Conservation (phyloP, 2,329 filamentous ascomycete genomes). For the Colletotrichum aenigma region DNA sequence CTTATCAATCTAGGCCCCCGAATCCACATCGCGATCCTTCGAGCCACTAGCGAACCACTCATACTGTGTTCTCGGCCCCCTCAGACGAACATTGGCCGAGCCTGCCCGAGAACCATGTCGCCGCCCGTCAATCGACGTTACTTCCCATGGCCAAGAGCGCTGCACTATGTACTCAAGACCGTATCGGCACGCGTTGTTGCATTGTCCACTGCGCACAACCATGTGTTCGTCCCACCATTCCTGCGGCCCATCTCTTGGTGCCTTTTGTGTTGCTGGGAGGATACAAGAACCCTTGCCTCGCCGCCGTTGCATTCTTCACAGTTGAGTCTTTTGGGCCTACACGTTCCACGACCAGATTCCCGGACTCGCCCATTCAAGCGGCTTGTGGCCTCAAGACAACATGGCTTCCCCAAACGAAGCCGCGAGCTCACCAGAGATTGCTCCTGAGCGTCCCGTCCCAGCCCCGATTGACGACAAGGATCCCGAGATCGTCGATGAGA, state of each 20-base stretch:
- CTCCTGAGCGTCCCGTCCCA: not conserved
- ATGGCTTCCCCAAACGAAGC: not conserved
- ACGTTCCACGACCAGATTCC: not conserved
- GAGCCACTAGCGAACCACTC: not conserved
- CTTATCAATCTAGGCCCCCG: constrained; percentile 7
- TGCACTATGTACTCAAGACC: not conserved
- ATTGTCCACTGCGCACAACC: not conserved
- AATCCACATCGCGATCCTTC: constrained; percentile 6
- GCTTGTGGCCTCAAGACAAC: not conserved
- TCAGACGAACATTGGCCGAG: not conserved
- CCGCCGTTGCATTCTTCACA: not conserved
- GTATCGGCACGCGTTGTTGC: not conserved
- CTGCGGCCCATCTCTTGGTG: not conserved
- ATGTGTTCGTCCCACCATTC: not conserved
- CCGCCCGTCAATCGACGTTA: not conserved
- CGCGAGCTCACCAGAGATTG: not conserved
- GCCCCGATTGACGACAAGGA: not conserved
- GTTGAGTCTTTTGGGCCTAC: not conserved
- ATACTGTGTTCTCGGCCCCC: not conserved
- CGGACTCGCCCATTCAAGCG: too few relatives aligned
- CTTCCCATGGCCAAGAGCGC: not conserved
- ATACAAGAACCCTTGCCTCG: not conserved
- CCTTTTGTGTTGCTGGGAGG: not conserved
- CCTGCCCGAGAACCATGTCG: not conserved
- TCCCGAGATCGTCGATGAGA: not conserved